Evolutionary conservation across 2,329 filamentous ascomycete genomes (phyloP).

Genomic region (Cryphonectria radicalis): DNA sequence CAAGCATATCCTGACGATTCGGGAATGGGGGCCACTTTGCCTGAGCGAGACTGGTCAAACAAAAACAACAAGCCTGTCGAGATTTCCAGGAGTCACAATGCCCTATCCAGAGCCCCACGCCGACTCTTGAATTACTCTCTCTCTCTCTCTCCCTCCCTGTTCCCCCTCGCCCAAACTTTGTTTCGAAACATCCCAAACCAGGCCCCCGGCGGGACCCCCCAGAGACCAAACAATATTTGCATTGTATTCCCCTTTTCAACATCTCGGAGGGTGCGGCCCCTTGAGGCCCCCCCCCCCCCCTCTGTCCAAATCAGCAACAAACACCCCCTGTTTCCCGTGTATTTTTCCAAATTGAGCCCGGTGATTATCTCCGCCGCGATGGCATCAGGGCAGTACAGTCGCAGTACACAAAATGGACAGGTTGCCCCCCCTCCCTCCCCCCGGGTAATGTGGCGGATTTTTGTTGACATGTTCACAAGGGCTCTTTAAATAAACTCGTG

Average conservation of each 20-base stretch:
- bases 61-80: background rate
- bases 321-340: slow-evolving; percentile 1
- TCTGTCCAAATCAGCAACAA: background rate
- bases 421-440: background rate
- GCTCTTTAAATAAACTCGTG: background rate
- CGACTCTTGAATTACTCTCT: background rate
- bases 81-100: background rate
- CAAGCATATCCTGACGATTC: background rate
- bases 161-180: background rate
- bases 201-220: background rate
- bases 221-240: background rate
- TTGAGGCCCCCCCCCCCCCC: background rate
- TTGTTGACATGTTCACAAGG: background rate
- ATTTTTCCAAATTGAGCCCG: slow-evolving; percentile 29
- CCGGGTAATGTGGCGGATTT: background rate
- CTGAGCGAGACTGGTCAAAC: background rate
- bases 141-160: too few relatives aligned
- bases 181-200: slow-evolving; percentile 5
- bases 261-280: slow-evolving; percentile 10
- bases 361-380: slow-evolving; percentile 17
- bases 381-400: background rate
- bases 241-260: slow-evolving; percentile 1
- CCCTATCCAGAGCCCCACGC: background rate
- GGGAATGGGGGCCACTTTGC: background rate
- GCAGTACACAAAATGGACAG: background rate